Evolutionary conservation across 192 early-diverging fungal genomes (phyloP).

Genomic region (Geosiphon pyriformis): DNA sequence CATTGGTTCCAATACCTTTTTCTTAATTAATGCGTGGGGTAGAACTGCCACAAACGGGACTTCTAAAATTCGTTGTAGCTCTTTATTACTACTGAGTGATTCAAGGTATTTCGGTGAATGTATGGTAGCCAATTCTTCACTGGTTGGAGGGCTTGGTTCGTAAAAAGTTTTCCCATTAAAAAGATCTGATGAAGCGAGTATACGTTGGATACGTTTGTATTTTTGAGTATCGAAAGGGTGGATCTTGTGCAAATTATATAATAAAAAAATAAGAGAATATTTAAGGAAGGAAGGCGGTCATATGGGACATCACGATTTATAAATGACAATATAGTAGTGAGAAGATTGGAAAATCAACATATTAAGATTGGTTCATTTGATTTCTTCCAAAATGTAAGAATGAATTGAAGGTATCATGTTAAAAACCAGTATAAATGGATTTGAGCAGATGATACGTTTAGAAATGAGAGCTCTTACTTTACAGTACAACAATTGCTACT

Average conservation of each 20-base stretch:
- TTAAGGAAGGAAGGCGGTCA: too few species aligned
- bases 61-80: slow-evolving; percentile 16
- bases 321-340: not conserved
- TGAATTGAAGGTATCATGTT: too few species aligned
- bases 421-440: too few species aligned
- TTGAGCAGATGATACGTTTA: too few species aligned
- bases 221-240: slow-evolving; percentile 23
- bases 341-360: not conserved
- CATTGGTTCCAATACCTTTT: slow-evolving; percentile 23
- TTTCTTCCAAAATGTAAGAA: too few species aligned
- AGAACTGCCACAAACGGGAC: slow-evolving; percentile 18
- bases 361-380: too few species aligned
- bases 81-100: slow-evolving; percentile 4
- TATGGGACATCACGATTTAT: not conserved
- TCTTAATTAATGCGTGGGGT: slow-evolving; percentile 13
- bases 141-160: slow-evolving; percentile 12
- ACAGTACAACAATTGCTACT: not conserved
- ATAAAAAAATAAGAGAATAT: too few species aligned
- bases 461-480: too few species aligned
- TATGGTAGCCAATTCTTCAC: not conserved
- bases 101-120: slow-evolving; percentile 24
- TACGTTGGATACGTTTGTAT: slow-evolving; percentile 17
- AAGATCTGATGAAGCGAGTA: not conserved
- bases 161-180: slow-evolving; percentile 9
- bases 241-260: slow-evolving; percentile 1